phyloP scores from a whole-genome alignment of 768 basidiomycete genomes.

The Russula lepida region DNA sequence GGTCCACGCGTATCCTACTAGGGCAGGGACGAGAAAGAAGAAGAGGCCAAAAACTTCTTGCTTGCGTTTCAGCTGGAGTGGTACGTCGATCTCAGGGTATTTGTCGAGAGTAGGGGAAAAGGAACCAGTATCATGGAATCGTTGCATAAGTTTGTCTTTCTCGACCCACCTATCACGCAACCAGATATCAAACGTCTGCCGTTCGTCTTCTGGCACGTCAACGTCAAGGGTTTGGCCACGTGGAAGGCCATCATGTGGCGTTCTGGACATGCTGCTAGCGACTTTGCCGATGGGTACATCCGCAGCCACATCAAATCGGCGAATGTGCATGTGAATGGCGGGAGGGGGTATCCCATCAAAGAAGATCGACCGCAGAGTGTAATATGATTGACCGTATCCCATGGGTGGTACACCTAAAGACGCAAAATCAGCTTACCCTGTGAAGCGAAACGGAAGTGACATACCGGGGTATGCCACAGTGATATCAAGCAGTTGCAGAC shows the following conservation, averaged over 20 bases:
- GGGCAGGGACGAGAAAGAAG: slow-evolving; percentile 58
- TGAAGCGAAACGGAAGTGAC: slow-evolving; percentile 6
- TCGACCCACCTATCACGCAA: slow-evolving; percentile 70
- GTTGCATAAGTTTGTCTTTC: slow-evolving; percentile 75
- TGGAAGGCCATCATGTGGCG: slow-evolving; percentile 27
- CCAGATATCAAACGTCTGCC: slow-evolving; percentile 69
- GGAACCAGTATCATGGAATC: slow-evolving; percentile 46
- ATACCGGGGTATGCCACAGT: slow-evolving; percentile 87
- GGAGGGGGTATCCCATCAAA: slow-evolving; percentile 75
- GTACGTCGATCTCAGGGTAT: slow-evolving; percentile 40
- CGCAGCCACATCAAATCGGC: slow-evolving; percentile 58
- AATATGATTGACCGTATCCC: slow-evolving; percentile 81
- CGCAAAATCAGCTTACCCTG: slow-evolving; percentile 1
- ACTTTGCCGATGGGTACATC: slow-evolving; percentile 66
- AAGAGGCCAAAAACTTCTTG: slow-evolving; percentile 60
- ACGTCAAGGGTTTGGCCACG: slow-evolving; percentile 27
- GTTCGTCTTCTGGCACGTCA: slow-evolving; percentile 29
- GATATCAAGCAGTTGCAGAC: slow-evolving; percentile 78
- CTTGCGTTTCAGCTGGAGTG: slow-evolving; percentile 45
- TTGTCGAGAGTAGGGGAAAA: slow-evolving; percentile 30
- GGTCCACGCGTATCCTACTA: slow-evolving; percentile 41
- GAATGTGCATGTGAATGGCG: slow-evolving; percentile 77
- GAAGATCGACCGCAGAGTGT: slow-evolving; percentile 86
- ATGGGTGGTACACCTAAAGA: slow-evolving; percentile 60
- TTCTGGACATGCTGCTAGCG: slow-evolving; percentile 30